Evolutionary conservation across 1,284 basidiomycete species (phyloP).

Genomic region (Pisolithus thermaeus): DNA sequence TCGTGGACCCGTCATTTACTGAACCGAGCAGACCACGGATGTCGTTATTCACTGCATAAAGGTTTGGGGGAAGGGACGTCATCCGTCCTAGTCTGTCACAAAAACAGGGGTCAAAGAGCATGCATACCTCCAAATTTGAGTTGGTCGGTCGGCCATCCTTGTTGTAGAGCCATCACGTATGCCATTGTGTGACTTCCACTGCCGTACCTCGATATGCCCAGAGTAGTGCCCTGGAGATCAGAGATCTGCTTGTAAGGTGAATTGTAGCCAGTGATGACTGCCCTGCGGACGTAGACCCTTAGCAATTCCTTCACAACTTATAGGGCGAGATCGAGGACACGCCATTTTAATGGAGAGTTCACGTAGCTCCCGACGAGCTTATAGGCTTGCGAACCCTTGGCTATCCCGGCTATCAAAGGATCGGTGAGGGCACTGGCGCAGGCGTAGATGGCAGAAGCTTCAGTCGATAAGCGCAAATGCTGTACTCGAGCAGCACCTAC

Average conservation of each 20-base stretch:
- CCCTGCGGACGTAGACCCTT: slow-evolving; percentile 47
- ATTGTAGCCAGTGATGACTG: slow-evolving; percentile 79
- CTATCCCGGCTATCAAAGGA: slow-evolving; percentile 88
- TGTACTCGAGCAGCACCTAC: slow-evolving; percentile 35
- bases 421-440: slow-evolving; percentile 81
- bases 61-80: not conserved
- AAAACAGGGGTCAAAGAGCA: slow-evolving; percentile 7
- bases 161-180: slow-evolving; percentile 85
- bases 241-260: slow-evolving; percentile 67
- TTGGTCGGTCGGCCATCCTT: slow-evolving; percentile 72
- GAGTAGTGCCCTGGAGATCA: slow-evolving; percentile 75
- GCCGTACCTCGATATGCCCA: slow-evolving; percentile 89
- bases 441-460: not conserved
- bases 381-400: slow-evolving; percentile 70
- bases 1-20: slow-evolving; percentile 81
- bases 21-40: slow-evolving; percentile 86
- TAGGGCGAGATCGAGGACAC: slow-evolving; percentile 3
- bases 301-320: not conserved
- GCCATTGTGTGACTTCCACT: slow-evolving; percentile 94
- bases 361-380: slow-evolving; percentile 94
- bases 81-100: no score
- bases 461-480: slow-evolving; percentile 2
- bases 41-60: slow-evolving; percentile 73
- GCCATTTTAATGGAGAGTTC: slow-evolving; percentile 83
- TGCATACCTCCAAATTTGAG: slow-evolving; percentile 77